phyloP scores from a whole-genome alignment of 805 yeast genomes.

The Yamadazyma takamatsuzukensis region DNA sequence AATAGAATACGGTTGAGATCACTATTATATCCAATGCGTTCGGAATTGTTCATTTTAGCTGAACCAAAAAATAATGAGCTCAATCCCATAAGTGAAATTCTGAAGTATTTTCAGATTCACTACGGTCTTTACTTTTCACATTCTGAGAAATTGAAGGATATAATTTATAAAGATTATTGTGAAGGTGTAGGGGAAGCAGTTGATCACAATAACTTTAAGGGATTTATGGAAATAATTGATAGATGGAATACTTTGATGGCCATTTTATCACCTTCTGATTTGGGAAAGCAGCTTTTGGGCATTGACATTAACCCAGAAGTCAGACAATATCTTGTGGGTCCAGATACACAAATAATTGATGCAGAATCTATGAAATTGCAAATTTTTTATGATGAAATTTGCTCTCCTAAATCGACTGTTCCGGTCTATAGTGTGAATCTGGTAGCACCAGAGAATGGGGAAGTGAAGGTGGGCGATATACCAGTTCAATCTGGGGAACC shows the following conservation, averaged over 20 bases:
- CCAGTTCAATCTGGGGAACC: no score
- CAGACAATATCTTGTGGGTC: conserved; percentile 11
- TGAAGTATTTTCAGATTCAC: conserved; percentile 40
- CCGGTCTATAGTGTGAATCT: no score
- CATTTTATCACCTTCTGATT: conserved; percentile 26
- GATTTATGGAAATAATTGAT: conserved; percentile 35
- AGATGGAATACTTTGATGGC: conserved; percentile 41
- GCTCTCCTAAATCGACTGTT: neutral
- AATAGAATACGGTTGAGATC: conserved; percentile 31
- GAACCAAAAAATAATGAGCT: conserved; percentile 53
- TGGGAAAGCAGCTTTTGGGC: neutral
- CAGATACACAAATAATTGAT: neutral
- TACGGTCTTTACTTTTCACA: conserved; percentile 39
- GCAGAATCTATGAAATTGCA: conserved; percentile 2
- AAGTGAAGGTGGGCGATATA: no score
- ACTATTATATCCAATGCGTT: conserved; percentile 42
- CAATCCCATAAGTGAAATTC: conserved; percentile 64
- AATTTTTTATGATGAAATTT: conserved; percentile 4
- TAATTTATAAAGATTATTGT: conserved; percentile 33
- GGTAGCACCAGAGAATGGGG: no score
- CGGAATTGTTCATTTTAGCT: conserved; percentile 48
- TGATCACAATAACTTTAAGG: conserved; percentile 28
- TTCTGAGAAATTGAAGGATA: conserved; percentile 25
- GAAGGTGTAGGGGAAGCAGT: conserved; percentile 26
- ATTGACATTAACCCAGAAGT: conserved; percentile 23